phyloP scores from a whole-genome alignment of 306 rosid species.

The Vigna nakashimae region DNA sequence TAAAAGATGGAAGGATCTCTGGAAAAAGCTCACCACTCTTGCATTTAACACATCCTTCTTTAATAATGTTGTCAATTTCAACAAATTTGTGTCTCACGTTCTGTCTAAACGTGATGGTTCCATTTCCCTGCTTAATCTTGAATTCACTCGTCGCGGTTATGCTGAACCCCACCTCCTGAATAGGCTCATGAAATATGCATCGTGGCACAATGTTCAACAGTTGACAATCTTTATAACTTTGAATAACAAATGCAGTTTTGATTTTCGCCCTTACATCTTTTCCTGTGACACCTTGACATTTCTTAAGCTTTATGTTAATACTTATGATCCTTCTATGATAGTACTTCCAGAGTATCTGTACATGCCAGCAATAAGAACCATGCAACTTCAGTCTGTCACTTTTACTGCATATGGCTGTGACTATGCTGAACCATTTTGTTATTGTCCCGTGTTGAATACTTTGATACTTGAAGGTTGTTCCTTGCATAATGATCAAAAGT shows the following conservation, averaged over 20 bases:
- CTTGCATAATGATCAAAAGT: background rate
- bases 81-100: background rate
- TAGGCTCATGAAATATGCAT: background rate
- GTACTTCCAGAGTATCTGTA: background rate
- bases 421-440: background rate
- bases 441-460: background rate
- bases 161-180: background rate
- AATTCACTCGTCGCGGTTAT: rapidly evolving
- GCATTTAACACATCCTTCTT: background rate
- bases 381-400: background rate
- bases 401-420: background rate
- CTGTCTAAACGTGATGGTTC: background rate
- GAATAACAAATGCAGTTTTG: background rate
- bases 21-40: too few species aligned
- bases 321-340: background rate
- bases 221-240: background rate
- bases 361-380: background rate
- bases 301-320: background rate
- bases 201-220: background rate
- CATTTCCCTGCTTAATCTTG: background rate
- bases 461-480: background rate
- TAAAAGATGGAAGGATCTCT: too few species aligned
- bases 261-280: background rate
- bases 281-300: background rate
- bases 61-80: background rate